Evolutionary conservation across 176 grass and related monocot genomes (phyloP).

Genomic region (Areca catechu): DNA sequence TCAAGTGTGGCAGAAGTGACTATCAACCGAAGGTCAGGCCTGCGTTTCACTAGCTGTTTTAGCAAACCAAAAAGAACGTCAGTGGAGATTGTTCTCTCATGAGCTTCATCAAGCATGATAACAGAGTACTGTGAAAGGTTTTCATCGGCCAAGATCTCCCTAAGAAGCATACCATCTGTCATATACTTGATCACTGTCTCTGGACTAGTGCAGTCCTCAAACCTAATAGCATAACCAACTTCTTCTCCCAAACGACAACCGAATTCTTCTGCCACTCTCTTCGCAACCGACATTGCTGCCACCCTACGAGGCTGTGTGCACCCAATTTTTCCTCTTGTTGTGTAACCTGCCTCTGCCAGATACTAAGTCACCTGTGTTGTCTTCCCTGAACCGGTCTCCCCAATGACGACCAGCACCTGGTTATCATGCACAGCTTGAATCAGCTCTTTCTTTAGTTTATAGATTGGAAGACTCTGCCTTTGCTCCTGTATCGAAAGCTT

Average conservation of each 20-base stretch:
- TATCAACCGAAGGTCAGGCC: conserved; percentile 82
- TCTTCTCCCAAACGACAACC: conserved; percentile 86
- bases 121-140: conserved; percentile 85
- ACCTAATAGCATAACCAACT: conserved; percentile 90
- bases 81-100: conserved; percentile 89
- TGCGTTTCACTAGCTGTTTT: conserved; percentile 86
- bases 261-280: conserved; percentile 92
- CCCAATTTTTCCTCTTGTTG: conserved; percentile 80
- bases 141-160: conserved; percentile 92
- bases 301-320: conserved; percentile 93
- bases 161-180: conserved; percentile 95
- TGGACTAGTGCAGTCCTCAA: conserved; percentile 87
- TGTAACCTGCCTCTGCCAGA: conserved; percentile 84
- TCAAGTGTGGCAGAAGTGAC: conserved; percentile 91
- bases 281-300: conserved; percentile 87
- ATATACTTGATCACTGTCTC: conserved; percentile 97
- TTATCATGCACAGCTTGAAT: conserved; percentile 95
- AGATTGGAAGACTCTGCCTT: conserved; percentile 87
- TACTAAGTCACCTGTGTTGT: conserved; percentile 93
- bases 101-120: conserved; percentile 95
- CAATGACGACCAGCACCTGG: conserved; percentile 88
- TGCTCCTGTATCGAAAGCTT: conserved; percentile 89
- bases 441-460: conserved; percentile 85
- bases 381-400: conserved; percentile 91
- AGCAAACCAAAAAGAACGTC: conserved; percentile 89